These are phyloP conservation scores for Kodamaea plutei DNA, from an alignment of 1,139 yeast genomes.

Conservation along the genomic window DNA sequence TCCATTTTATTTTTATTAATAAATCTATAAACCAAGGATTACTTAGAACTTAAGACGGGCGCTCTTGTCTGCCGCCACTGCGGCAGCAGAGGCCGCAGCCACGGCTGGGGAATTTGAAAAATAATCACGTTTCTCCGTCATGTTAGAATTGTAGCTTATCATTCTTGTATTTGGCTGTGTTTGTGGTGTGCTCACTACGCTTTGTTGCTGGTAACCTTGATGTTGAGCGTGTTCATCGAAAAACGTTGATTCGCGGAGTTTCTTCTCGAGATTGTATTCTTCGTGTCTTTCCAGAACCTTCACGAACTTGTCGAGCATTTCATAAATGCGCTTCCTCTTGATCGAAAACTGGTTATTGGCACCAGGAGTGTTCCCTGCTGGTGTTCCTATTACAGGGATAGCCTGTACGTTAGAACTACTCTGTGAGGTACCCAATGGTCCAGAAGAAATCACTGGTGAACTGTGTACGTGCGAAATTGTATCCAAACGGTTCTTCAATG, in stretches of 20 bases:
- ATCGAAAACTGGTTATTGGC: conserved; percentile 30
- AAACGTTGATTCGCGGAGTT: conserved; percentile 8
- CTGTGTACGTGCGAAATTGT: conserved; percentile 32
- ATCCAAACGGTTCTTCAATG: conserved; percentile 71
- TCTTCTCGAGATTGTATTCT: conserved; percentile 11
- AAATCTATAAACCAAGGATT: too few relatives aligned
- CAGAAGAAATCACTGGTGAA: conserved; percentile 12
- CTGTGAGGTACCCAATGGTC: conserved; percentile 10
- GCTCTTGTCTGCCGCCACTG: conserved; percentile 6
- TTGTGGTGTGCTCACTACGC: conserved; percentile 2
- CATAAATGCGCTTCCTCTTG: conserved; percentile 43
- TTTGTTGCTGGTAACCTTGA: conserved; percentile 3
- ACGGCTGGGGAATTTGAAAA: conserved; percentile 12
- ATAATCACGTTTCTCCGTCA: conserved; percentile 14
- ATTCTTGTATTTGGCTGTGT: conserved; percentile 6
- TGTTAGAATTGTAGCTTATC: conserved; percentile 11
- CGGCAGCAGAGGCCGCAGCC: conserved; percentile 9
- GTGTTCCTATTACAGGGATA: conserved; percentile 4
- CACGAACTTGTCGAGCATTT: conserved; percentile 59
- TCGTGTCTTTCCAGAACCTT: conserved; percentile 59
- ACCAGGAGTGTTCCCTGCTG: conserved; percentile 12
- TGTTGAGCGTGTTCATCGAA: conserved; percentile 3
- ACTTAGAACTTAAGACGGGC: conserved; percentile 1
- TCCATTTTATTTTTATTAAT: too few relatives aligned
- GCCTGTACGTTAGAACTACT: conserved; percentile 20